Conservation (phyloP, 1,139 yeast genomes). For the Yamadazyma sp. region DNA sequence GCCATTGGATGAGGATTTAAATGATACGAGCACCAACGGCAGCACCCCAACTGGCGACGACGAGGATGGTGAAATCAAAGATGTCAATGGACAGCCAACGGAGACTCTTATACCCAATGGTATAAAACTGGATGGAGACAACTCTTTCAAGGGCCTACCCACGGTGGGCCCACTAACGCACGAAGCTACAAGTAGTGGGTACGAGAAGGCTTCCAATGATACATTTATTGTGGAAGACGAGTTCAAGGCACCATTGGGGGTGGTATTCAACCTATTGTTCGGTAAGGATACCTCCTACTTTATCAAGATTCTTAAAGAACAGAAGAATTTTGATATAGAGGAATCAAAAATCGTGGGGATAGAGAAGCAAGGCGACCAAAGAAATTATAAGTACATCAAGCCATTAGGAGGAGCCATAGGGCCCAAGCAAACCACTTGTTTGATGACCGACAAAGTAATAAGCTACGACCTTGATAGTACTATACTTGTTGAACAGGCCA, state of each 20-base stretch:
- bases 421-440: conserved; percentile 90
- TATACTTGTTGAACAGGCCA: conserved; percentile 62
- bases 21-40: not conserved
- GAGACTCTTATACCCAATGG: conserved; percentile 6
- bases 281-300: conserved; percentile 69
- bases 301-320: conserved; percentile 56
- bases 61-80: not conserved
- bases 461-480: conserved; percentile 58
- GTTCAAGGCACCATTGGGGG: conserved; percentile 79
- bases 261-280: conserved; percentile 64
- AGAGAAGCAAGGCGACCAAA: conserved; percentile 28
- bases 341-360: conserved; percentile 49
- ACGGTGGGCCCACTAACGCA: conserved; percentile 40
- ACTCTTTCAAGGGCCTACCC: conserved; percentile 36
- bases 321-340: conserved; percentile 69
- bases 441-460: conserved; percentile 69
- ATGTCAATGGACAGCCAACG: conserved; percentile 2
- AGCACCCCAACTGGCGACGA: not conserved
- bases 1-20: conserved; percentile 2
- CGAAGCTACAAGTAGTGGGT: conserved; percentile 37
- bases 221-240: conserved; percentile 61
- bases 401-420: conserved; percentile 86
- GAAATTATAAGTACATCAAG: conserved; percentile 73
- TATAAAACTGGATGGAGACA: conserved; percentile 7
- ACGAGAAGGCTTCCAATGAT: conserved; percentile 58